Percentiles rank a stretch among this genome's conserved stretches.
Conservation (phyloP, 2,329 filamentous ascomycete species). For the Fusarium dimerum region DNA sequence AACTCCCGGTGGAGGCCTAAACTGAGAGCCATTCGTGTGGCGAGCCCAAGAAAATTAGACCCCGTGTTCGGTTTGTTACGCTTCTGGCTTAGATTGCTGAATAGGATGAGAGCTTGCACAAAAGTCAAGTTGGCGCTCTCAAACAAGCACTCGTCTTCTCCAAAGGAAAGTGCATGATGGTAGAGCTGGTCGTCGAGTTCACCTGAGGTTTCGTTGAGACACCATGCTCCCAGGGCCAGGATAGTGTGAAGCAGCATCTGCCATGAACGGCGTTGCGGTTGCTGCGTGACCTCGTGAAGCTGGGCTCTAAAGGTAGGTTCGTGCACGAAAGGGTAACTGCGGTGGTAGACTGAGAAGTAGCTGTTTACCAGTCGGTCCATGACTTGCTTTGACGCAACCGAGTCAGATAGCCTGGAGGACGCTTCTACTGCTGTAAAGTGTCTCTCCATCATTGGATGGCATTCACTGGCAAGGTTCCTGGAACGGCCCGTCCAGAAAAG, state of each 20-base stretch:
- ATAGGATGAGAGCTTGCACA: slow-evolving; percentile 32
- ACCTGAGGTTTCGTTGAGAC: slow-evolving; percentile 26
- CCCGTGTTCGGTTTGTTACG: slow-evolving; percentile 50
- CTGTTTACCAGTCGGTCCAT: slow-evolving; percentile 33
- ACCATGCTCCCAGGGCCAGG: slow-evolving; percentile 41
- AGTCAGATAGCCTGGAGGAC: slow-evolving; percentile 19
- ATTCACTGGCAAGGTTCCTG: neutral
- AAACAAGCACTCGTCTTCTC: slow-evolving; percentile 32
- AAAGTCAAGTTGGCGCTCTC: slow-evolving; percentile 35
- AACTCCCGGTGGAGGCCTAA: slow-evolving; percentile 48
- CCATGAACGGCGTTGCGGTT: slow-evolving; percentile 33
- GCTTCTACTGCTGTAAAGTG: slow-evolving; percentile 2
- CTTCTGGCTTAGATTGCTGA: slow-evolving; percentile 47
- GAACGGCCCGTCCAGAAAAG: slow-evolving; percentile 25
- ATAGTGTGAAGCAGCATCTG: slow-evolving; percentile 39
- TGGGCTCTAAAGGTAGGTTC: slow-evolving; percentile 45
- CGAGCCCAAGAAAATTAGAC: slow-evolving; percentile 49
- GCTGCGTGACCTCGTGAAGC: slow-evolving; percentile 34
- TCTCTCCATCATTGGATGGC: neutral
- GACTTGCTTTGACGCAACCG: slow-evolving; percentile 27
- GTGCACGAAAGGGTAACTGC: slow-evolving; percentile 47
- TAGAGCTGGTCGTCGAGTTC: slow-evolving; percentile 33
- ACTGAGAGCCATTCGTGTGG: slow-evolving; percentile 48
- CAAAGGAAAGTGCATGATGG: slow-evolving; percentile 29
- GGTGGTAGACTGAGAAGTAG: slow-evolving; percentile 48